These are phyloP conservation scores for Aspergillus sp. DNA, from an alignment of 2,329 filamentous ascomycete species.

Conservation along the genomic window DNA sequence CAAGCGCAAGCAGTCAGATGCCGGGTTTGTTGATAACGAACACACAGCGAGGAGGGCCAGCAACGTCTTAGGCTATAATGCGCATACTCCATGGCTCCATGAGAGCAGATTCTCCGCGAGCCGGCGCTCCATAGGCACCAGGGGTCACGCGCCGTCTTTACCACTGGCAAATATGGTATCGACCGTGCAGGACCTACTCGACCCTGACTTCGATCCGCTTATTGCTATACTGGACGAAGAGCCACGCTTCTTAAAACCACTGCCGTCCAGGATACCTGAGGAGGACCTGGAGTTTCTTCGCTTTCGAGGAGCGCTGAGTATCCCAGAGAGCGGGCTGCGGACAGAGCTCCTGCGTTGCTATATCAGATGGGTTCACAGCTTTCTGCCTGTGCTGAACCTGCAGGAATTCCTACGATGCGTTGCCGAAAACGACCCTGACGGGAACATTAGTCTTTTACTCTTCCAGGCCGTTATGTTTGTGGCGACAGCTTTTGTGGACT, in stretches of 20 bases:
- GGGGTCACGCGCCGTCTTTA: conserved; percentile 35
- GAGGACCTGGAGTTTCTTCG: conserved; percentile 81
- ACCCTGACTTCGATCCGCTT: conserved; percentile 45
- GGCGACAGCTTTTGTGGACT: conserved; percentile 80
- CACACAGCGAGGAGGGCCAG: conserved; percentile 28
- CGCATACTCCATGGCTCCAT: conserved; percentile 37
- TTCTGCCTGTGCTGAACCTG: conserved; percentile 79
- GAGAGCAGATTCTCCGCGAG: conserved; percentile 30
- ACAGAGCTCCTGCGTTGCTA: conserved; percentile 78
- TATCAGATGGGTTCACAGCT: conserved; percentile 84
- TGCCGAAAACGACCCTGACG: conserved; percentile 67
- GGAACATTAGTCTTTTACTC: conserved; percentile 76
- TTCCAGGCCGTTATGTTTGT: conserved; percentile 96
- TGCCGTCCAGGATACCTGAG: conserved; percentile 72
- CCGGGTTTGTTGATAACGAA: conserved; percentile 24
- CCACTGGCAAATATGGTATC: conserved; percentile 45
- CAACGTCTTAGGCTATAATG: conserved; percentile 34
- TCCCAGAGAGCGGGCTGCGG: conserved; percentile 70
- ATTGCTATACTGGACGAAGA: conserved; percentile 42
- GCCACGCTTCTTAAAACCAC: conserved; percentile 72
- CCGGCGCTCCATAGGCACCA: conserved; percentile 36
- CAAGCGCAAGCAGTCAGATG: conserved; percentile 35
- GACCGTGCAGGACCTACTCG: conserved; percentile 43
- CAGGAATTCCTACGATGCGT: conserved; percentile 59
- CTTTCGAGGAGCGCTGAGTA: conserved; percentile 76